Evolutionary conservation across 2,329 filamentous ascomycete genomes (phyloP).

Genomic region (Pseudocercospora macadamiae): DNA sequence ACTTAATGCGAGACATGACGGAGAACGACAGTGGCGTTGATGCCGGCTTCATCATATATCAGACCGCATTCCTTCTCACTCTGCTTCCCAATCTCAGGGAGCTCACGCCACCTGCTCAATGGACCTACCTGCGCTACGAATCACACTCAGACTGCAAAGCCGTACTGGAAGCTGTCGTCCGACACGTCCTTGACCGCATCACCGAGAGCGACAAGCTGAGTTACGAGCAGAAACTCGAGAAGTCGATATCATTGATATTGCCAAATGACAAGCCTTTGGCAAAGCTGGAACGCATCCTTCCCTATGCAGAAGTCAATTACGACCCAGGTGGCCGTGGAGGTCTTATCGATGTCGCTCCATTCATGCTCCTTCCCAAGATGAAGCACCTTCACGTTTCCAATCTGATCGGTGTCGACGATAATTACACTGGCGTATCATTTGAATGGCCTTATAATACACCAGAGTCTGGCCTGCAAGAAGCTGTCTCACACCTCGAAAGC

Average conservation of each 20-base stretch:
- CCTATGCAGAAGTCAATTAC: slow-evolving; percentile 6
- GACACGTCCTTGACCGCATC: too few species aligned
- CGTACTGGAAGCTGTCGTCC: not conserved
- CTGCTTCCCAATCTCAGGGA: not conserved
- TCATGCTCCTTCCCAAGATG: slow-evolving; percentile 15
- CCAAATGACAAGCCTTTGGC: not conserved
- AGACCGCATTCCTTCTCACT: not conserved
- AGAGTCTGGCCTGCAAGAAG: not conserved
- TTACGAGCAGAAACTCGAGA: too few species aligned
- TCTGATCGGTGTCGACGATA: slow-evolving; percentile 10
- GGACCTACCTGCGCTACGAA: not conserved
- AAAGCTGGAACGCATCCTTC: slow-evolving; percentile 7
- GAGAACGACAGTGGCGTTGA: not conserved
- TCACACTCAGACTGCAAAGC: not conserved
- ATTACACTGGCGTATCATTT: slow-evolving; percentile 16
- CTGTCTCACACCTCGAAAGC: not conserved
- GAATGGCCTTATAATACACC: not conserved
- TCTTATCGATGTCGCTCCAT: slow-evolving; percentile 6
- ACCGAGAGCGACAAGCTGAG: too few species aligned
- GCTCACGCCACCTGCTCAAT: not conserved
- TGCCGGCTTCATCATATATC: not conserved
- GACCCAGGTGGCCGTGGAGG: not conserved
- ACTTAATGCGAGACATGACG: not conserved
- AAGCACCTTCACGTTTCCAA: slow-evolving; percentile 10
- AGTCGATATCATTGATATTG: not conserved